Base-by-base conservation (phyloP, 192 early-diverging fungal genomes). In the Rhizophagus clarus region DNA sequence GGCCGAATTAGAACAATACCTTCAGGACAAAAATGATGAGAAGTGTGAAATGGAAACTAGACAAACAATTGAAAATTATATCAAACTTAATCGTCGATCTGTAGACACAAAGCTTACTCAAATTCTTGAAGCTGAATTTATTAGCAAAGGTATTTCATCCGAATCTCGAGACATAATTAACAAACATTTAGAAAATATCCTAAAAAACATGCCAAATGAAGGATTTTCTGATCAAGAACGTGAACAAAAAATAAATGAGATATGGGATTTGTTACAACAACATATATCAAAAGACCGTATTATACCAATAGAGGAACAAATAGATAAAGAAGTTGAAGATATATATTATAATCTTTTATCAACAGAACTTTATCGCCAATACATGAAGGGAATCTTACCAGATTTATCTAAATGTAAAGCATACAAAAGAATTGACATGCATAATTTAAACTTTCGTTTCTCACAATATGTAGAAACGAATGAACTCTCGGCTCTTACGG, bases 151-250 rank as follows among this genome's bases (percentile, higher is more conserved):
- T 26, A 12, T 34, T 61, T 51, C 63, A 69, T 63, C 71, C 6
- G 69, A 80, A 34, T 80, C 9, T 73, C 22, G 61, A 10, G 34
- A 60, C 4, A 42, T 72, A 26, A 80, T 80, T 34, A 80, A 51
- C 22, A 42, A n/a, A 2, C 47, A 26, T 26, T 28, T 80, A 29
- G 62, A 69, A 24, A 7, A 74, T 2, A 63, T 45, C 1, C 22
- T 72, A 72, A 47, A 60, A 11, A 72, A 80, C 17, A 56, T 63
- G 26, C 24, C 74, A 61, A 15, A 2, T 51, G 17, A 3, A 12
- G 49, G 37, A 4, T 73, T 80, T 0, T 22, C 40, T n/a, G 12
- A 80, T 4, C 4, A 11, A 1, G 26, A 72, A 31, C 40, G 69
- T 22, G 40, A 72, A 14, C n/a, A 26, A 51, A 56, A 37, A 45